These are phyloP conservation scores for Ophiostoma sp. DNA, from an alignment of 2,329 filamentous ascomycete species.

Conservation along the genomic window DNA sequence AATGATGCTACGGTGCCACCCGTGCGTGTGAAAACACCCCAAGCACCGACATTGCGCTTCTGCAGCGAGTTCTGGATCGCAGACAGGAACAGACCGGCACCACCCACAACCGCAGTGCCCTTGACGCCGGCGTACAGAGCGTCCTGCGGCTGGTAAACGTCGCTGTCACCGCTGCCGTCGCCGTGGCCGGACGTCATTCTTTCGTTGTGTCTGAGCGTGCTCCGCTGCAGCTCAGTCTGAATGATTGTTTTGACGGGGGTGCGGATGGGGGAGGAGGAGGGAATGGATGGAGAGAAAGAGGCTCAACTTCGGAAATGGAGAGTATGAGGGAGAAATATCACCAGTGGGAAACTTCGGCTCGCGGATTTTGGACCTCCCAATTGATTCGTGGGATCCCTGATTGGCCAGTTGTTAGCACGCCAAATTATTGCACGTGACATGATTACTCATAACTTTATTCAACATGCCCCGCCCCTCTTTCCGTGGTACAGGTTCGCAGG, in stretches of 20 bases:
- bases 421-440: conserved; percentile 23
- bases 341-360: conserved; percentile 29
- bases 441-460: conserved; percentile 22
- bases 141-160: conserved; percentile 49
- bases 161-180: conserved; percentile 31
- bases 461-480: not conserved
- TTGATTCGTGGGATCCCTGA: conserved; percentile 28
- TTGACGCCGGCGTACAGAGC: conserved; percentile 58
- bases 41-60: conserved; percentile 76
- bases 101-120: conserved; percentile 56
- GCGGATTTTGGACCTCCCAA: conserved; percentile 25
- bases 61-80: conserved; percentile 81
- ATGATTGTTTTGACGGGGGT: not conserved
- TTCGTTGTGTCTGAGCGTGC: conserved; percentile 25
- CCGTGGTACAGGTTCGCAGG: too few species aligned
- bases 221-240: not conserved
- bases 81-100: conserved; percentile 55
- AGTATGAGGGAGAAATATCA: conserved; percentile 22
- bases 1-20: conserved; percentile 71
- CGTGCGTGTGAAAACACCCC: conserved; percentile 76
- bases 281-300: not conserved
- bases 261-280: not conserved
- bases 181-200: conserved; percentile 35
- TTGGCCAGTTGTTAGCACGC: conserved; percentile 20
- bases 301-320: conserved; percentile 16